phyloP scores from a whole-genome alignment of 1,284 basidiomycete species.

The Irpex sp. region DNA sequence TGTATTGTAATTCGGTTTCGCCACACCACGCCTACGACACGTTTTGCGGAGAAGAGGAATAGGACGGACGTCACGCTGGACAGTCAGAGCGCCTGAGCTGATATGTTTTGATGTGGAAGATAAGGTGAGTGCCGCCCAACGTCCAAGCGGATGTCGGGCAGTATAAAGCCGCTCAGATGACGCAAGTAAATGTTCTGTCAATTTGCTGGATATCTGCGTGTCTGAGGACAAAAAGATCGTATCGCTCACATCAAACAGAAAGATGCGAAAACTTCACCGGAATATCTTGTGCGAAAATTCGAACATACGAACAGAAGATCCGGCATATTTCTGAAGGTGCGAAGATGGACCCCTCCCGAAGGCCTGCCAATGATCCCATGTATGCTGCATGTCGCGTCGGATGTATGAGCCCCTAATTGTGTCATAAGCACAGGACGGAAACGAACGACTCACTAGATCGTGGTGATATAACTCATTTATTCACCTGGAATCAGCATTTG shows the following conservation, averaged over 20 bases:
- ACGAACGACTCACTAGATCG: too few relatives aligned
- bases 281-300: not conserved
- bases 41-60: not conserved
- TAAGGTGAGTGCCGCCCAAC: not conserved
- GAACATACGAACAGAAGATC: not conserved
- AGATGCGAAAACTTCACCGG: not conserved
- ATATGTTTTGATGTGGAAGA: conserved; percentile 2
- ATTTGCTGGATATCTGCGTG: not conserved
- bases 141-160: not conserved
- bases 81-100: not conserved
- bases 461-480: too few relatives aligned
- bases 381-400: too few relatives aligned
- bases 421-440: too few relatives aligned
- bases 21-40: not conserved
- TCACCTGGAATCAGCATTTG: too few relatives aligned
- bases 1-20: not conserved
- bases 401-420: too few relatives aligned
- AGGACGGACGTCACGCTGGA: not conserved
- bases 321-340: not conserved
- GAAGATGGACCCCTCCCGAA: not conserved
- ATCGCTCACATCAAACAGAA: not conserved
- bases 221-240: not conserved
- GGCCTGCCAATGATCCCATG: not conserved
- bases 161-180: not conserved
- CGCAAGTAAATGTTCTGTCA: not conserved